Evolutionary conservation across 2,329 filamentous ascomycete genomes (phyloP).

Genomic region (Neofusicoccum sp.): DNA sequence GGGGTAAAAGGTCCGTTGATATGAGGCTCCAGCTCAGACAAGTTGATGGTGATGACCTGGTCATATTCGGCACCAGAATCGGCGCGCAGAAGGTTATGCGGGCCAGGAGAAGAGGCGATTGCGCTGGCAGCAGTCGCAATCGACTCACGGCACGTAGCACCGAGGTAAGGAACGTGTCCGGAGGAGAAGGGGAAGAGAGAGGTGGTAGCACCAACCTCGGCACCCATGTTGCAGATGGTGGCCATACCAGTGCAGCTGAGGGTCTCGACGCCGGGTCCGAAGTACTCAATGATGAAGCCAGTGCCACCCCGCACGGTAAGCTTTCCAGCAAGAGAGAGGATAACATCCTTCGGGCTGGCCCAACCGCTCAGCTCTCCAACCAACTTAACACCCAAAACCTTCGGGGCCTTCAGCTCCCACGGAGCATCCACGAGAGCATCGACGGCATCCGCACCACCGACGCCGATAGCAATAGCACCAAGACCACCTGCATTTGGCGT

Average conservation of each 20-base stretch:
- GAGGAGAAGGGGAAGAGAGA: conserved; percentile 92
- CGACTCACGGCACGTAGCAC: conserved; percentile 75
- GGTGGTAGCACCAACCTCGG: conserved; percentile 91
- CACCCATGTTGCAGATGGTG: conserved; percentile 89
- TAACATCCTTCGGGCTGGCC: conserved; percentile 95
- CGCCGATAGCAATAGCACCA: conserved; percentile 92
- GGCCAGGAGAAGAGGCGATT: conserved; percentile 59
- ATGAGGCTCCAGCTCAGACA: conserved; percentile 88
- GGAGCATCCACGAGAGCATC: conserved; percentile 95
- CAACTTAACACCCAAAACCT: conserved; percentile 82
- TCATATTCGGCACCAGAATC: conserved; percentile 87
- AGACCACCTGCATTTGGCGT: conserved; percentile 96
- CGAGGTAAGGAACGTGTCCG: conserved; percentile 81
- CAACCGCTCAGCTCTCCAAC: conserved; percentile 84
- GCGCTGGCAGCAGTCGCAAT: conserved; percentile 69
- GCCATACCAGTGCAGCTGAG: conserved; percentile 93
- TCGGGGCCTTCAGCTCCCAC: conserved; percentile 96
- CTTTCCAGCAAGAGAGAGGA: conserved; percentile 83
- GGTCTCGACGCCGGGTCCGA: conserved; percentile 84
- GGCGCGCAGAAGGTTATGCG: conserved; percentile 70
- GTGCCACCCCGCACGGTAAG: conserved; percentile 93
- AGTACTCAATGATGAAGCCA: conserved; percentile 92
- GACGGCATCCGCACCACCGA: conserved; percentile 95
- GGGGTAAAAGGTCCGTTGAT: conserved; percentile 98
- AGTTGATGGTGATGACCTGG: conserved; percentile 84